Conservation (phyloP, 768 basidiomycete genomes). For the Amanita exitialis region DNA sequence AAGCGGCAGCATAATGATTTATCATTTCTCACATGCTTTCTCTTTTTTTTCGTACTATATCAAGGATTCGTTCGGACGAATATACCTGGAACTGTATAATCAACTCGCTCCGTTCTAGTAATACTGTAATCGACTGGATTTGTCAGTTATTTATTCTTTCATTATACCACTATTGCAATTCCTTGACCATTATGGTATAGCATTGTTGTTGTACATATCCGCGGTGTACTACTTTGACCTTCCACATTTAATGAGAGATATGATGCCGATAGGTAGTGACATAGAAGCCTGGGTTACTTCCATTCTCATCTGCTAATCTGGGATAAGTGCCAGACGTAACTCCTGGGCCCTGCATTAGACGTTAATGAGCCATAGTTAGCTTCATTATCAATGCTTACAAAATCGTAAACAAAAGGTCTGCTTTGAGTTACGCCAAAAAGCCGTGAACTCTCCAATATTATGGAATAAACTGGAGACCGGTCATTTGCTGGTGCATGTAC, state of each 20-base stretch:
- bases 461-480: conserved; percentile 65
- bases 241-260: not conserved
- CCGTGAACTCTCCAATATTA: conserved; percentile 68
- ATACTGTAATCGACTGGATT: conserved; percentile 11
- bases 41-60: conserved; percentile 10
- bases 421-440: conserved; percentile 73
- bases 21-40: conserved; percentile 10
- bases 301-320: conserved; percentile 19
- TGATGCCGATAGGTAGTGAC: conserved; percentile 5
- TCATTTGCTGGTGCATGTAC: conserved; percentile 77
- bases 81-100: conserved; percentile 1
- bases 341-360: conserved; percentile 38
- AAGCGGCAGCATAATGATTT: conserved; percentile 17
- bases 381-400: conserved; percentile 27
- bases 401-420: conserved; percentile 71
- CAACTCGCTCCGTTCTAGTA: conserved; percentile 3
- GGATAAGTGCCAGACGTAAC: conserved; percentile 48
- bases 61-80: conserved; percentile 7
- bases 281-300: conserved; percentile 5
- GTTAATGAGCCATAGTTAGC: not conserved
- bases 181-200: conserved; percentile 1
- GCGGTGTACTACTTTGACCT: not conserved
- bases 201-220: not conserved
- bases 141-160: conserved; percentile 11
- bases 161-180: conserved; percentile 10